Percentiles rank a stretch among this genome's conserved stretches.
These are phyloP conservation scores for Suillus decipiens DNA, from an alignment of 768 basidiomycete species.

Conservation along the genomic window DNA sequence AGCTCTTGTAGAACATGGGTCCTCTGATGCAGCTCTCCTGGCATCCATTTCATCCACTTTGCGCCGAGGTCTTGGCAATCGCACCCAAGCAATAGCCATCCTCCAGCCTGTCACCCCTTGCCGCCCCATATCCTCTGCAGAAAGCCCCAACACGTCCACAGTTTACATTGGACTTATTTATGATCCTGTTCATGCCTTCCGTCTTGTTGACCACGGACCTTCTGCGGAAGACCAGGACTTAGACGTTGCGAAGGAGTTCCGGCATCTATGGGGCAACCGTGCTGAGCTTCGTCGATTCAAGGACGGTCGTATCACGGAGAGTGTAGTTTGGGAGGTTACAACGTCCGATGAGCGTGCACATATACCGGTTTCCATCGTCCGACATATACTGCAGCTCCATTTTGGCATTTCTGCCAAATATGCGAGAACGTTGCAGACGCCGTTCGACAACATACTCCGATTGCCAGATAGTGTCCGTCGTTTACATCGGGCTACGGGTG, in stretches of 20 bases:
- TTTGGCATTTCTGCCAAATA: constrained; percentile 61
- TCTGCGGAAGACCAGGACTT: constrained; percentile 62
- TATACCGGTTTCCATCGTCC: constrained; percentile 74
- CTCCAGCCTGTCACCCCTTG: constrained; percentile 50
- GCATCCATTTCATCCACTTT: constrained; percentile 51
- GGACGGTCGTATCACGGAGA: constrained; percentile 89
- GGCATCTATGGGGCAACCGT: constrained; percentile 88
- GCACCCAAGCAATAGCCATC: constrained; percentile 64
- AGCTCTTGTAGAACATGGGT: constrained; percentile 54
- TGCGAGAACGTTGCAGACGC: constrained; percentile 58
- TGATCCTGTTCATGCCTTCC: constrained; percentile 69
- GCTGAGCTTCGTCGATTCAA: constrained; percentile 94
- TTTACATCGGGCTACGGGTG: constrained; percentile 40
- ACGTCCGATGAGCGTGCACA: constrained; percentile 77
- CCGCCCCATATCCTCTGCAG: constrained; percentile 54
- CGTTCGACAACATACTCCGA: constrained; percentile 58
- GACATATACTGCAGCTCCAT: constrained; percentile 74
- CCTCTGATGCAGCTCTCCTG: constrained; percentile 55
- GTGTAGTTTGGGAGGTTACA: constrained; percentile 94
- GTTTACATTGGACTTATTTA: constrained; percentile 78
- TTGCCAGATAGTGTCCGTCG: constrained; percentile 57
- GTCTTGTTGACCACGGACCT: constrained; percentile 93
- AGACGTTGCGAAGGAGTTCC: constrained; percentile 59
- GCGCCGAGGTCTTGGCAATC: constrained; percentile 70
- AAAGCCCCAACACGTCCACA: constrained; percentile 48